These are phyloP conservation scores for Cyanidium caldarium DNA, from an alignment of 23 red algal species.

Conservation along the genomic window DNA sequence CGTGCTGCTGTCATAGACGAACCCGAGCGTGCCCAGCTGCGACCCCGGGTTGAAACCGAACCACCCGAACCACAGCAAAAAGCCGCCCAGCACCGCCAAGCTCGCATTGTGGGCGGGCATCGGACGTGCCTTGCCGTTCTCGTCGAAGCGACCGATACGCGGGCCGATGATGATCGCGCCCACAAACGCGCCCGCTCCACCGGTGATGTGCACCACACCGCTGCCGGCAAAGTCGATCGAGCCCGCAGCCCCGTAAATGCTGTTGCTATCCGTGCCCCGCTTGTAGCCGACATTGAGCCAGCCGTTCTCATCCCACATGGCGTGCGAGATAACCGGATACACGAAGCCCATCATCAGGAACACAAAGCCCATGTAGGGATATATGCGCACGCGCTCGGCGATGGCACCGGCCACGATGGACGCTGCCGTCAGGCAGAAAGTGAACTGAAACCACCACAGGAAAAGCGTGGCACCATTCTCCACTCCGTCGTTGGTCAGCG, in stretches of 20 bases:
- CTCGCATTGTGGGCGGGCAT: conserved; percentile 86
- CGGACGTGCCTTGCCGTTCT: conserved; percentile 56
- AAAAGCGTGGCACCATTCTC: conserved; percentile 17
- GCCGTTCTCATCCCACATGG: conserved; percentile 63
- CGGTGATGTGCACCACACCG: conserved; percentile 83
- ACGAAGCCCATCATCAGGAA: conserved; percentile 81
- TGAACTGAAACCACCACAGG: conserved; percentile 71
- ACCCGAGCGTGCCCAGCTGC: conserved; percentile 24
- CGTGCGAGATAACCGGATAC: conserved; percentile 86
- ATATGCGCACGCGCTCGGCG: conserved; percentile 69
- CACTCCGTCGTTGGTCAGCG: not conserved
- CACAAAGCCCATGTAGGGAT: conserved; percentile 74
- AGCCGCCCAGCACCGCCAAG: conserved; percentile 57
- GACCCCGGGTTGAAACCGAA: conserved; percentile 97
- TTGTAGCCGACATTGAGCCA: conserved; percentile 19
- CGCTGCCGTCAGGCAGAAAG: conserved; percentile 87
- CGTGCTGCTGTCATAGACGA: conserved; percentile 4
- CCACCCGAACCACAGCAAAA: conserved; percentile 95
- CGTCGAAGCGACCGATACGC: conserved; percentile 86
- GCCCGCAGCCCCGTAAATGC: conserved; percentile 13
- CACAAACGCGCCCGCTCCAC: conserved; percentile 38
- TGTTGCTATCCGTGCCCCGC: not conserved
- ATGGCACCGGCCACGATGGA: conserved; percentile 88
- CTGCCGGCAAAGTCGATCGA: conserved; percentile 89
- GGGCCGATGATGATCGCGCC: conserved; percentile 88